Evolutionary conservation across 1,139 yeast genomes (phyloP).

Genomic region (Suhomyces kunorum): DNA sequence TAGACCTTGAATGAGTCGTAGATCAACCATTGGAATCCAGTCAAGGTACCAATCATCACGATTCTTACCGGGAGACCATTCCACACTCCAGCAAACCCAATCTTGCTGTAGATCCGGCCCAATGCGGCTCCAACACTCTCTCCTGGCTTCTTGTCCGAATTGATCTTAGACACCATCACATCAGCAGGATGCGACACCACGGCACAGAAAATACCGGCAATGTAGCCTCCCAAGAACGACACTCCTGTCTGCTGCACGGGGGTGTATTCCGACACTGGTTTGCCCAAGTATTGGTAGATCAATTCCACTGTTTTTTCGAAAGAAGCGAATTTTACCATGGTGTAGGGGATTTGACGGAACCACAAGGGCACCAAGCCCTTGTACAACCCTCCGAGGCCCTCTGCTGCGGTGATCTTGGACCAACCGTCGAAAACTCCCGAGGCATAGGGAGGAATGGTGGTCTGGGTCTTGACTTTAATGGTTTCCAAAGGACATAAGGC

Average conservation of each 20-base stretch:
- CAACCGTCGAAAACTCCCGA: constrained; percentile 63
- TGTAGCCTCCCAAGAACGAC: constrained; percentile 89
- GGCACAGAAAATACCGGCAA: constrained; percentile 96
- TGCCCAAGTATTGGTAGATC: constrained; percentile 58
- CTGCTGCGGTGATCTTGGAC: constrained; percentile 62
- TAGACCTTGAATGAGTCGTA: constrained; percentile 92
- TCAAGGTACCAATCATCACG: constrained; percentile 93
- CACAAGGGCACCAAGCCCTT: constrained; percentile 88
- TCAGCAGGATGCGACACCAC: constrained; percentile 95
- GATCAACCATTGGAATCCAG: constrained; percentile 95
- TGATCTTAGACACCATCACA: constrained; percentile 92
- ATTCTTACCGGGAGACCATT: constrained; percentile 93
- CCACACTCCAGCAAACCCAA: constrained; percentile 92
- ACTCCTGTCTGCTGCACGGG: constrained; percentile 83
- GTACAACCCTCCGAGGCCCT: constrained; percentile 74
- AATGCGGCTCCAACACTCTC: constrained; percentile 71
- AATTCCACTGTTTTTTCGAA: constrained; percentile 84
- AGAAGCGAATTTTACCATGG: constrained; percentile 93
- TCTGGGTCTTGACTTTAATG: constrained; percentile 88
- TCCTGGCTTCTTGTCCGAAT: constrained; percentile 65
- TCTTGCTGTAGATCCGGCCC: constrained; percentile 69
- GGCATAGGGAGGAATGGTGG: constrained; percentile 84
- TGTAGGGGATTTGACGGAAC: constrained; percentile 94
- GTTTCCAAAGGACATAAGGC: constrained; percentile 92
- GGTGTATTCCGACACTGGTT: constrained; percentile 41